Base-by-base conservation (phyloP, 176 grass and related monocot genomes). In the Luzula sylvatica region DNA sequence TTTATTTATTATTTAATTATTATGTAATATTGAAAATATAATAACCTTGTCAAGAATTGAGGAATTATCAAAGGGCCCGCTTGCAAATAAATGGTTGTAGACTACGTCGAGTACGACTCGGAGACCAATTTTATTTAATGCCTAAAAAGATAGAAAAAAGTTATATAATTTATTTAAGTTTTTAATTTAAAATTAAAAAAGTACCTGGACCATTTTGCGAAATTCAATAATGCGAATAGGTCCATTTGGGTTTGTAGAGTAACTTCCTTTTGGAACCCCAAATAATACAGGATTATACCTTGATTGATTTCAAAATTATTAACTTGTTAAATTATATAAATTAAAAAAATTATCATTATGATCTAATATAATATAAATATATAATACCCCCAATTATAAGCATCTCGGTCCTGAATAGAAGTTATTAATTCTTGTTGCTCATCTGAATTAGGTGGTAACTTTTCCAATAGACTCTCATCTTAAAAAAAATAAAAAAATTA, bases 191-290 rank as follows among this genome's bases (percentile, higher is more conserved):
- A 13, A 53, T 53, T 26, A 69, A 42, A 46, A 61, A 59, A 70
- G 49, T 54, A 95, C 83, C 83, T 95, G 83, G 11, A 95, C 70
- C 89, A 95, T 95, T 61, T 73, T 47, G 14, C 89, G 76, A 21
- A 70, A 88, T 78, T 95, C 89, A 68, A 95, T 39, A 66, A 84
- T 88, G 55, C 83, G 83, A 74, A 56, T 84, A 23, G 76, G 55
- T 58, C 83, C 89, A 81, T 95, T 77, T 63, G 83, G 83, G 51
- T 75, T 58, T 57, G 39, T 84, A 70, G 83, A 72, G 73, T 95
- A 95, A 78, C 89, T 88, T 81, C 89, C 89, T 74, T 95, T 95
- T 7, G 88, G 83, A 72, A 85, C 83, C 27, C 89, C 88, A 75
- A 79, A 95, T 35, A 84, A 50, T 44, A 88, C 80, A 62, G 83